A percentile compares a stretch with the other conserved stretches of the same genome.
Conservation (phyloP, 306 rosid species). For the Cicer pinnatifidum region DNA sequence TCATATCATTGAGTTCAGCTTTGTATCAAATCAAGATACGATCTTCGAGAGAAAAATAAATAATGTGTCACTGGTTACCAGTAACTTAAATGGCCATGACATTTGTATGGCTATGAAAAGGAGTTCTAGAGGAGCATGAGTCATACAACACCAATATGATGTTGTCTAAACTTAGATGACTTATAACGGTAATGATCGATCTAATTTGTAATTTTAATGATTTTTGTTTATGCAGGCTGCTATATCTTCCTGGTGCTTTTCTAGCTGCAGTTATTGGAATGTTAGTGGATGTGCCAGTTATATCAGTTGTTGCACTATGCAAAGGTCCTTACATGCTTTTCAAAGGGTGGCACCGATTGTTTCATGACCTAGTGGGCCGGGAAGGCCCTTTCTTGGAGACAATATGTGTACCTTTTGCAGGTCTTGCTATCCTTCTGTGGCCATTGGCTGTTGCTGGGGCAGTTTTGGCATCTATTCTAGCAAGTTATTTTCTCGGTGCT, state of each 20-base stretch:
- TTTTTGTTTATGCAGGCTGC: conserved; percentile 61
- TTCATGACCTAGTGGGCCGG: conserved; percentile 96
- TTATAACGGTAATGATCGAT: conserved; percentile 9
- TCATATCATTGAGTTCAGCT: no score
- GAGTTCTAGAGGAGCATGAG: neutral
- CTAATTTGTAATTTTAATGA: conserved; percentile 10
- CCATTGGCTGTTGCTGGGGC: conserved; percentile 92
- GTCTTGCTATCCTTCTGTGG: conserved; percentile 94
- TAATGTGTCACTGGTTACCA: conserved; percentile 4
- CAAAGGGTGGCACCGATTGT: conserved; percentile 93
- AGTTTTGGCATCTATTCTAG: conserved; percentile 65
- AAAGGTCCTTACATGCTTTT: conserved; percentile 88
- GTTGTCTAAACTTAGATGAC: conserved; percentile 12
- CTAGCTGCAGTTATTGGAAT: conserved; percentile 69
- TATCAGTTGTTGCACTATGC: conserved; percentile 73
- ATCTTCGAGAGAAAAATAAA: conserved; percentile 15
- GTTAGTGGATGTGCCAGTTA: conserved; percentile 67
- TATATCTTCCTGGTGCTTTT: conserved; percentile 78
- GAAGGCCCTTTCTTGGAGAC: conserved; percentile 99
- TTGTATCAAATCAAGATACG: no score
- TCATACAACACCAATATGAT: conserved; percentile 6
- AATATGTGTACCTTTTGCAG: conserved; percentile 96
- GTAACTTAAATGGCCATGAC: conserved; percentile 7
- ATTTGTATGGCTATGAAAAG: conserved; percentile 22
- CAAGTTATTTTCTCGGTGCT: conserved; percentile 81